These are phyloP conservation scores for Sporothrix curviconia DNA, from an alignment of 2,329 filamentous ascomycete species.

Conservation along the genomic window DNA sequence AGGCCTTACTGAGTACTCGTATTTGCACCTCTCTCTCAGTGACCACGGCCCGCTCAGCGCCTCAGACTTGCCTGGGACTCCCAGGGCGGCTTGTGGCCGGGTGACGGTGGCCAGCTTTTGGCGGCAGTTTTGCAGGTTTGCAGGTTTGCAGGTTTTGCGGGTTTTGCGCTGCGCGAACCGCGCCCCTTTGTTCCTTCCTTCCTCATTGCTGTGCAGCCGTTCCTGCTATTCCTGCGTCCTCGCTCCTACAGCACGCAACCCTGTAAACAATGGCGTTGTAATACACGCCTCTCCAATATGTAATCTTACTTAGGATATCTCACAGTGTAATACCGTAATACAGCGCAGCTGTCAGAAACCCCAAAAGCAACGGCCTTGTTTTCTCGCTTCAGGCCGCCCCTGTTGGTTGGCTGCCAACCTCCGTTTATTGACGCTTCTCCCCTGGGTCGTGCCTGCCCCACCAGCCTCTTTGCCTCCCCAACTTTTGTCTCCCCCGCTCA, in stretches of 20 bases:
- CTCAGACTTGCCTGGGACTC: not conserved
- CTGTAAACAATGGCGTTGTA: not conserved
- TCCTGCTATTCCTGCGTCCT: not conserved
- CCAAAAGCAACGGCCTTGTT: constrained; percentile 5
- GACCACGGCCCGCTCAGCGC: not conserved
- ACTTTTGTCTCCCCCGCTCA: not conserved
- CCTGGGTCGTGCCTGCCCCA: constrained; percentile 9
- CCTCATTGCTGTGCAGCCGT: too few relatives aligned
- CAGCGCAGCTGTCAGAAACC: constrained; percentile 7
- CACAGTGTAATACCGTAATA: not conserved
- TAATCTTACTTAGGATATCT: too few relatives aligned
- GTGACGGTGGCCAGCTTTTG: constrained; percentile 2
- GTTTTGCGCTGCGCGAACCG: too few relatives aligned
- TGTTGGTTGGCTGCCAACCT: constrained; percentile 11
- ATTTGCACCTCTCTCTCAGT: too few relatives aligned
- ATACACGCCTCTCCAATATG: too few relatives aligned
- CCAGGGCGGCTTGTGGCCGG: constrained; percentile 6
- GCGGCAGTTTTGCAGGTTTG: not conserved
- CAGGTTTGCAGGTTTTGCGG: too few relatives aligned
- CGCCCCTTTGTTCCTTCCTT: not conserved
- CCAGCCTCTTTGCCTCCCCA: constrained; percentile 15
- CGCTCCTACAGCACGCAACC: not conserved
- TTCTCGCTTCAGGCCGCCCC: not conserved
- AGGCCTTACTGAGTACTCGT: too few relatives aligned
- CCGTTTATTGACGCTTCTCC: constrained; percentile 13